phyloP scores from a whole-genome alignment of 179 eudicot genomes.

The Spinacia oleracea region DNA sequence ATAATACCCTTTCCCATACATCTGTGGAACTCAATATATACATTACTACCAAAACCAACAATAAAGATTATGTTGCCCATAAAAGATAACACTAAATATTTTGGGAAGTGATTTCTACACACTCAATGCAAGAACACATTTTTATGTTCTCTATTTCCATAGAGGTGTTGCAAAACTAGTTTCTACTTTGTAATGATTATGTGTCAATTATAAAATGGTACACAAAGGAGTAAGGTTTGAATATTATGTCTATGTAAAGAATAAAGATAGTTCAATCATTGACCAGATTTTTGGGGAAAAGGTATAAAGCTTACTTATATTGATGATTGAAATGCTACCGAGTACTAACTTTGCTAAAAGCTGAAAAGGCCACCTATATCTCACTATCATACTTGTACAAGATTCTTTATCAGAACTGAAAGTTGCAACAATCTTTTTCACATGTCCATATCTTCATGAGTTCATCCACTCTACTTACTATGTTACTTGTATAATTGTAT shows the following conservation, averaged over 20 bases:
- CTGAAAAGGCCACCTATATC: neutral
- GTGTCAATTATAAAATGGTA: neutral
- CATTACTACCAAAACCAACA: neutral
- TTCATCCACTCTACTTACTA: neutral
- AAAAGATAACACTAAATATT: too few relatives aligned
- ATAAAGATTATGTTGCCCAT: too few relatives aligned
- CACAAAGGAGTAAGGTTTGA: neutral
- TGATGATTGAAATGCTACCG: neutral
- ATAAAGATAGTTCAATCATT: constrained; percentile 1
- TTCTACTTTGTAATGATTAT: too few relatives aligned
- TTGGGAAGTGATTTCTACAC: too few relatives aligned
- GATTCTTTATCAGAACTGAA: neutral
- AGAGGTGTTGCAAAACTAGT: too few relatives aligned
- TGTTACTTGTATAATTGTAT: too few relatives aligned
- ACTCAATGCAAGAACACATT: too few relatives aligned
- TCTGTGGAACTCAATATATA: neutral
- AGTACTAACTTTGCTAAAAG: neutral
- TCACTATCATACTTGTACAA: neutral
- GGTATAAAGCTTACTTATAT: neutral
- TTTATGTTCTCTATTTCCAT: too few relatives aligned
- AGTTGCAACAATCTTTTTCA: neutral
- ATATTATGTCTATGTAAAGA: neutral
- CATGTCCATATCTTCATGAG: neutral
- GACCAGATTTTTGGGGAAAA: neutral
- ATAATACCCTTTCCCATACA: neutral